Evolutionary conservation across 148 eudicot genomes (phyloP).

Genomic region (Suaeda aralocaspica): DNA sequence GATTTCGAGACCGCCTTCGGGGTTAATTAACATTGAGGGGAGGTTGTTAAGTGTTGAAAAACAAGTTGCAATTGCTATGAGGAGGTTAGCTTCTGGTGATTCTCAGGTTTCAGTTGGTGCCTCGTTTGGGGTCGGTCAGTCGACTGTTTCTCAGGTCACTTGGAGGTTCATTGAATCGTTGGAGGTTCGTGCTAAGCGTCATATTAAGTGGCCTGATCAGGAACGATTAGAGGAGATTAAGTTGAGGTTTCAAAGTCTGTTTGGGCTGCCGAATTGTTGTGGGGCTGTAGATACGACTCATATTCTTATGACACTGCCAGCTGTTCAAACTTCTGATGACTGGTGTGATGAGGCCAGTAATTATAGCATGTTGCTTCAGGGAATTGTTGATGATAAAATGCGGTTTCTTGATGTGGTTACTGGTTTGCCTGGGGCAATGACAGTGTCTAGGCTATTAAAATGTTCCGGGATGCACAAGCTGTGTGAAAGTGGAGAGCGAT

Average conservation of each 20-base stretch:
- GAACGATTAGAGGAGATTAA: conserved; percentile 53
- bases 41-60: conserved; percentile 96
- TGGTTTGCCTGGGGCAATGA: conserved; percentile 97
- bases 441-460: conserved; percentile 52
- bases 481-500: conserved; percentile 63
- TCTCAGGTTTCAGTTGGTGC: conserved; percentile 93
- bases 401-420: conserved; percentile 94
- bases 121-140: conserved; percentile 96
- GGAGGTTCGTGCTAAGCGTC: conserved; percentile 82
- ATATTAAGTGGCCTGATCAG: conserved; percentile 76
- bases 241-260: conserved; percentile 47
- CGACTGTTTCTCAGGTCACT: conserved; percentile 96
- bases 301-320: conserved; percentile 87
- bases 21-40: conserved; percentile 95
- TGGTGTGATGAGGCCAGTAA: conserved; percentile 85
- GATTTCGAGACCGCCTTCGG: conserved; percentile 95
- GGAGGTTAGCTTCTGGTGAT: conserved; percentile 93
- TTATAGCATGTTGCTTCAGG: conserved; percentile 89
- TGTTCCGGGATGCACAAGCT: conserved; percentile 75
- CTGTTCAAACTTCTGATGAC: conserved; percentile 86
- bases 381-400: conserved; percentile 70
- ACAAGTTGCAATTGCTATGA: conserved; percentile 91
- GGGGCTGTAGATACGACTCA: conserved; percentile 89
- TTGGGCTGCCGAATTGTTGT: conserved; percentile 84
- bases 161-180: conserved; percentile 90